A percentile compares a stretch with the other conserved stretches of the same genome.
Evolutionary conservation across 768 basidiomycete species (phyloP).

Genomic region (Pilatotrama ljubarskyi): DNA sequence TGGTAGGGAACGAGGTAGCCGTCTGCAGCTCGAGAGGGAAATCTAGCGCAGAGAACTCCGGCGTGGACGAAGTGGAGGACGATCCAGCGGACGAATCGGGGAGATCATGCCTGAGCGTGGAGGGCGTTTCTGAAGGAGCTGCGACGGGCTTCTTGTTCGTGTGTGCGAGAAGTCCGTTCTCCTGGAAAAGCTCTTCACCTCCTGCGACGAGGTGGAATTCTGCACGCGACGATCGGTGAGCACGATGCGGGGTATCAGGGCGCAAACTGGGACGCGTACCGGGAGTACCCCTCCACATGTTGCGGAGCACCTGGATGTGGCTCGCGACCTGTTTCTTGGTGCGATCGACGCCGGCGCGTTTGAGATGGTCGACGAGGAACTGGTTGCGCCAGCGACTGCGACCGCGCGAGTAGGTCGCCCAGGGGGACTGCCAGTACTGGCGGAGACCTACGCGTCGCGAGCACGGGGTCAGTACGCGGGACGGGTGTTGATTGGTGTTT

Average conservation of each 20-base stretch:
- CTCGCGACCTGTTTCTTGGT: conserved; percentile 90
- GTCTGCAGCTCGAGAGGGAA: conserved; percentile 16
- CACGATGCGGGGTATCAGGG: neutral
- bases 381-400: conserved; percentile 83
- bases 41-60: conserved; percentile 24
- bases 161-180: conserved; percentile 42
- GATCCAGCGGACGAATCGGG: conserved; percentile 20
- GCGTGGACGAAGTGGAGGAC: conserved; percentile 35
- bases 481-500: neutral
- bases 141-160: conserved; percentile 41
- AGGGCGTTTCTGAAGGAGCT: conserved; percentile 4
- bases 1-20: conserved; percentile 11
- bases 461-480: conserved; percentile 8
- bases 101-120: conserved; percentile 11
- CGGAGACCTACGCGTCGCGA: conserved; percentile 52
- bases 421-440: conserved; percentile 79
- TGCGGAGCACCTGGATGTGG: conserved; percentile 80
- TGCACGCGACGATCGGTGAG: conserved; percentile 32
- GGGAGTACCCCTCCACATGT: conserved; percentile 87
- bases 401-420: conserved; percentile 77
- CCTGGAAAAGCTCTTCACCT: conserved; percentile 66
- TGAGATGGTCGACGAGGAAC: conserved; percentile 80
- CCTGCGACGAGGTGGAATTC: conserved; percentile 81
- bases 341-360: conserved; percentile 65
- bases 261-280: conserved; percentile 40